Base-by-base conservation (phyloP, 805 yeast genomes). In the Cyberlindnera mycetangii region DNA sequence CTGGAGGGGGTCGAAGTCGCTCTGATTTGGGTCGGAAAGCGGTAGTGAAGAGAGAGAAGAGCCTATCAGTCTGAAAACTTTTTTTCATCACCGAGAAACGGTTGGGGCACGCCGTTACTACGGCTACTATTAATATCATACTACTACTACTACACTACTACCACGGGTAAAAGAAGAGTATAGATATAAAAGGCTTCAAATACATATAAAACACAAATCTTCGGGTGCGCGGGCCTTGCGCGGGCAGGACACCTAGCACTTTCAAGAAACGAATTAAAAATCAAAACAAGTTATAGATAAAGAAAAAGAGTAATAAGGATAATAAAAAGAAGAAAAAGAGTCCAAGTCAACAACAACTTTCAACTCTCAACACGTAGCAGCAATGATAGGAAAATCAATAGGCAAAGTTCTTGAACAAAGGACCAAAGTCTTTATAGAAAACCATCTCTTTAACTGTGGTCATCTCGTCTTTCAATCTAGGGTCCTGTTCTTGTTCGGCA, bases 351-450 rank as follows among this genome's bases (percentile, higher is more conserved):
- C 43, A 45, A 41, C 41, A 35, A 35, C 39, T 38, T n/a, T 35
- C 27, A 25, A 30, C 17, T 32, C 22, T 31, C 41, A 37, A 20
- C 27, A 17, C 12, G 21, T 32, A 32, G n/a, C 30, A 45, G 35
- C 39, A 41, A 30, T 15, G 14, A 30, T 20, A 37, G 10, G 20
- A 34, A 25, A 17, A 15, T 39, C 34, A 46, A 19, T 31, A 46
- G 11, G 37, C 25, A 27, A 22, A 39, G 35, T 42, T 36, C 25
- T 46, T 42, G 32, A 46, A 42, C 47, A 50, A 10, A 7, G 53
- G 42, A 16, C 47, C 47, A 33, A 58, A 58, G 39, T 58, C 61
- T 28, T 51, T 58, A 15, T 54, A 39, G 27, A 58, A 55, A 6
- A 44, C 53, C 32, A 45, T 41, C 38, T 51, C 57, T 41, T 50